These are phyloP conservation scores for Nigrospora osmanthi DNA, from an alignment of 2,329 filamentous ascomycete species.

Conservation along the genomic window DNA sequence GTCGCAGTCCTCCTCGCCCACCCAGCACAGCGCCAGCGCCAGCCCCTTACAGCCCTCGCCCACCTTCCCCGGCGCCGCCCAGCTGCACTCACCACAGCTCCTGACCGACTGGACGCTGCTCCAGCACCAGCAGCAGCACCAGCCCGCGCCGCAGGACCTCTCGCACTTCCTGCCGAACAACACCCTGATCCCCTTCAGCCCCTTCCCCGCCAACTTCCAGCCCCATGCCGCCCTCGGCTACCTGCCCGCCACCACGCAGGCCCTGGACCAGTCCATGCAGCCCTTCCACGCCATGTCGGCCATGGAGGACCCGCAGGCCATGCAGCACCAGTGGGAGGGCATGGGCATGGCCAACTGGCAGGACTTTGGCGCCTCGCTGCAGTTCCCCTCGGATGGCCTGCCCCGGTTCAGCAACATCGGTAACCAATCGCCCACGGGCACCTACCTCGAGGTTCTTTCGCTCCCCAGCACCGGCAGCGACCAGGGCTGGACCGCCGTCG, in stretches of 20 bases:
- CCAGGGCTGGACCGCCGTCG: constrained; percentile 79
- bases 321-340: constrained; percentile 47
- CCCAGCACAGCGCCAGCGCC: constrained; percentile 40
- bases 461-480: constrained; percentile 73
- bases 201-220: constrained; percentile 44
- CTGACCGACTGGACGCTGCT: constrained; percentile 57
- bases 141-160: constrained; percentile 34
- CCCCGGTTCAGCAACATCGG: constrained; percentile 36
- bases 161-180: constrained; percentile 50
- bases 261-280: constrained; percentile 52
- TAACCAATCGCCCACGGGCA: constrained; percentile 66
- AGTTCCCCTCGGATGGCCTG: constrained; percentile 32
- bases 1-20: constrained; percentile 34
- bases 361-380: constrained; percentile 64
- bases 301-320: constrained; percentile 48
- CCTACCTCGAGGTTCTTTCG: constrained; percentile 80
- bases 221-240: constrained; percentile 49
- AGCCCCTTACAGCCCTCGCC: constrained; percentile 49
- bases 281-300: constrained; percentile 52
- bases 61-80: constrained; percentile 37
- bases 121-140: constrained; percentile 41
- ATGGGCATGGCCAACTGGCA: constrained; percentile 67
- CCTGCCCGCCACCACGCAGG: constrained; percentile 54
- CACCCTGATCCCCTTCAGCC: constrained; percentile 46
- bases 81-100: constrained; percentile 37